phyloP scores from a whole-genome alignment of 2,329 filamentous ascomycete species.

The Clarireedia hainanense region DNA sequence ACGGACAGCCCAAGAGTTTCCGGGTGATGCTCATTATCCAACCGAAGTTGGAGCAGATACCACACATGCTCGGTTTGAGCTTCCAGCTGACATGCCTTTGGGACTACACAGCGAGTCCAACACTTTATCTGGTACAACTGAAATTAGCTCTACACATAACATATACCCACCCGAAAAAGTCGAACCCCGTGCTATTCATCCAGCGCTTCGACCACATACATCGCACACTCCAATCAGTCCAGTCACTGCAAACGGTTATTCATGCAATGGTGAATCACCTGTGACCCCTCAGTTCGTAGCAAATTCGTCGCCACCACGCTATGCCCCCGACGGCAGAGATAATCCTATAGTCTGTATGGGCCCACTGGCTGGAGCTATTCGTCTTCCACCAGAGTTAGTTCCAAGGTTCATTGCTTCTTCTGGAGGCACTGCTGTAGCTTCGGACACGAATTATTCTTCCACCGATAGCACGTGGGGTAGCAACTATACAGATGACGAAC shows the following conservation, averaged over 20 bases:
- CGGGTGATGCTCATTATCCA: slow-evolving; percentile 42
- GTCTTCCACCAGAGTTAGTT: background rate
- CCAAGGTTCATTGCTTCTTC: background rate
- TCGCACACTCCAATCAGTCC: background rate
- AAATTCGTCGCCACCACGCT: background rate
- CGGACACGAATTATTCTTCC: background rate
- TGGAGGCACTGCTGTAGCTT: background rate
- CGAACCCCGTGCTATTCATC: background rate
- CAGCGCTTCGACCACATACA: background rate
- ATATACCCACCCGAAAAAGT: background rate
- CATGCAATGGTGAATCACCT: background rate
- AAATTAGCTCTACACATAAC: slow-evolving; percentile 7
- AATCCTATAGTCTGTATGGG: background rate
- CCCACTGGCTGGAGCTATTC: background rate
- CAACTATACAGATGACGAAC: background rate
- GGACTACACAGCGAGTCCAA: slow-evolving; percentile 24
- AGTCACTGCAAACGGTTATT: background rate
- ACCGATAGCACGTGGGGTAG: background rate
- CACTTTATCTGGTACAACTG: slow-evolving; percentile 18
- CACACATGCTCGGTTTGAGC: slow-evolving; percentile 14
- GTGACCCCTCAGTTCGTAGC: background rate
- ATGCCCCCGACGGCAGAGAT: background rate
- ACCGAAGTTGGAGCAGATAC: slow-evolving; percentile 23
- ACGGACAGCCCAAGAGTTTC: slow-evolving; percentile 40
- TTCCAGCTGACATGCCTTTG: slow-evolving; percentile 8